Base-by-base conservation (phyloP, 805 yeast species). In the Kluyveromyces nonfermentans region DNA sequence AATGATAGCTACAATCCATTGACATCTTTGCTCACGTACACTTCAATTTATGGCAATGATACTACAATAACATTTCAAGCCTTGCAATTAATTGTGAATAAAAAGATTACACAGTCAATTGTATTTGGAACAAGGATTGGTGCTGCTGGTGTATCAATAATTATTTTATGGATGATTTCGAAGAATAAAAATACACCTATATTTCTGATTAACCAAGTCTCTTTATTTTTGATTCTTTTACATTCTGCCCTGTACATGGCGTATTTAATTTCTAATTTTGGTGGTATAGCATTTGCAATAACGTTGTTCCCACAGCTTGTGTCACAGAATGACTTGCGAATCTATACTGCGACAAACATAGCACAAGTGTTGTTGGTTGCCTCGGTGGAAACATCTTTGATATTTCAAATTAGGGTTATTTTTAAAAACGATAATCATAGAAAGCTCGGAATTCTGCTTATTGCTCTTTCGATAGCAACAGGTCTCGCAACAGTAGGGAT, bases 361-460 rank as follows among this genome's bases (percentile, higher is more conserved):
- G 62, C 84, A 45, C 80, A 80, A 49, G 69, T 80, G 4, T 47
- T 87, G 10, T 63, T 87, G 36, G 72, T 85, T 16, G 64, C 71
- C 0, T 66, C 76, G 8, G 75, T 89, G 43, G 84, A 86, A 59
- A 49, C 67, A 0, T 80, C 93, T 0, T 63, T 90, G 55, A 70
- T 80, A 1, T 78, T 78, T 56, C 97, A 90, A 64, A 75, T 84
- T 7, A 72, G 69, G 48, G 74, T 82, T 28, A 78, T 93, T 40
- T 85, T 85, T 65, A 71, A 74, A 44, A 69, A 75, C n/a, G 77
- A 80, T 16, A 71, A 70, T n/a, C 65, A 72, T 25, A 68, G 65
- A 34, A 60, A 53, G 21, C 46, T 74, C 31, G 75, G 80, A 1
- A 44, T 59, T 33, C 5, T 62, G 0, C 55, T 75, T 21, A 67